Evolutionary conservation across 2,329 filamentous ascomycete species (phyloP).

Genomic region (Penicillium sp.): DNA sequence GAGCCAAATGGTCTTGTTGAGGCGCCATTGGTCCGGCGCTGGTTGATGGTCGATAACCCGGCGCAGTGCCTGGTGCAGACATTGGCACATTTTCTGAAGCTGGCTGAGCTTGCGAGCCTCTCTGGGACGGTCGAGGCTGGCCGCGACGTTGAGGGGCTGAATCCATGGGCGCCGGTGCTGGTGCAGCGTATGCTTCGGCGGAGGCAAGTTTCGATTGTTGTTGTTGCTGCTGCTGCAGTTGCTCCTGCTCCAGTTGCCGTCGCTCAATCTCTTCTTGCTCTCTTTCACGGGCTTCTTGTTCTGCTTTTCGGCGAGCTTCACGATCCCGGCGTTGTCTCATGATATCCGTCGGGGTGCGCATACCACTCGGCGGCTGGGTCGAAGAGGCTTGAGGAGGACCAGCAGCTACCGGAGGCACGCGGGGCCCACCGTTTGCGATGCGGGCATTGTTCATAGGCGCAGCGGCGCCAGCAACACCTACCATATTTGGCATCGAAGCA

Average conservation of each 20-base stretch:
- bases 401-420: conserved; percentile 44
- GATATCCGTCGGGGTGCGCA: conserved; percentile 81
- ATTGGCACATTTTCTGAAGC: conserved; percentile 12
- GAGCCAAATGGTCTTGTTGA: conserved; percentile 16
- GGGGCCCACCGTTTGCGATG: conserved; percentile 52
- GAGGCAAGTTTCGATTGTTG: conserved; percentile 18
- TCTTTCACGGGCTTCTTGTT: conserved; percentile 56
- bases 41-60: conserved; percentile 10
- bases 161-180: conserved; percentile 28
- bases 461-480: conserved; percentile 49
- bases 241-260: conserved; percentile 35
- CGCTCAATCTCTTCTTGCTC: conserved; percentile 50
- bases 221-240: conserved; percentile 23
- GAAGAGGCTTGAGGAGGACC: conserved; percentile 46
- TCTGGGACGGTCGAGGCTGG: conserved; percentile 8
- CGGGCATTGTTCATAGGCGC: conserved; percentile 48
- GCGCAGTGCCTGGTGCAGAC: conserved; percentile 8
- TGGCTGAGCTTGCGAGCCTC: conserved; percentile 9
- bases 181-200: conserved; percentile 40
- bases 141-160: conserved; percentile 25
- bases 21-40: conserved; percentile 11
- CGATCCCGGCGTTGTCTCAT: conserved; percentile 80
- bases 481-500: conserved; percentile 84
- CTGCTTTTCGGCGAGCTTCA: conserved; percentile 63
- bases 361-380: conserved; percentile 49